Conservation (phyloP, 805 yeast genomes). For the Alloascoidea hylecoeti region DNA sequence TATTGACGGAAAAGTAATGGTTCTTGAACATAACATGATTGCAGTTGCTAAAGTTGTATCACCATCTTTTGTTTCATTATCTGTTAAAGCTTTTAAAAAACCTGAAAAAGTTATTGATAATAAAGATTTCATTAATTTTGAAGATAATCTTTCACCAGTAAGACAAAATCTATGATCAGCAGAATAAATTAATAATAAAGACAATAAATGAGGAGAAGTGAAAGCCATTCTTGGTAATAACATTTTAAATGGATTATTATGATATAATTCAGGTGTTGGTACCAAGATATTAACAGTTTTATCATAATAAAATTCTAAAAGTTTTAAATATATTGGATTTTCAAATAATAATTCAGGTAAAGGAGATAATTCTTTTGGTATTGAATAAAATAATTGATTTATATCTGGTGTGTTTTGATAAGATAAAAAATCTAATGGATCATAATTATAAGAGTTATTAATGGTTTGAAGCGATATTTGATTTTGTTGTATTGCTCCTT, state of each 20-base stretch:
- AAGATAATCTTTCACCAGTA: slow-evolving; percentile 8
- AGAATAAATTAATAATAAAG: slow-evolving; percentile 39
- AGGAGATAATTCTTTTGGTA: slow-evolving; percentile 25
- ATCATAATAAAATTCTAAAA: slow-evolving; percentile 48
- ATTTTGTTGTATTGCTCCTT: neutral
- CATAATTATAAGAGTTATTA: too few relatives aligned
- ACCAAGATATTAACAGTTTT: slow-evolving; percentile 48
- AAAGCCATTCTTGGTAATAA: slow-evolving; percentile 58
- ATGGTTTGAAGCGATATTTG: neutral
- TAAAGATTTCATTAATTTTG: slow-evolving; percentile 34
- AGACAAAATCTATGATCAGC: slow-evolving; percentile 22
- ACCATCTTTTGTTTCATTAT: slow-evolving; percentile 39
- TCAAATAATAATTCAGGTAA: slow-evolving; percentile 46
- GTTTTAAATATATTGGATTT: slow-evolving; percentile 44
- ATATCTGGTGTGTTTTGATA: too few relatives aligned
- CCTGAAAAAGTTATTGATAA: slow-evolving; percentile 44
- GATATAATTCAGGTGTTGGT: slow-evolving; percentile 47
- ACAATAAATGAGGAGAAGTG: slow-evolving; percentile 36
- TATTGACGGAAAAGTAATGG: slow-evolving; percentile 21
- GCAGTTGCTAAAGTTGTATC: slow-evolving; percentile 54
- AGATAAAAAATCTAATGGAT: too few relatives aligned
- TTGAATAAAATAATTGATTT: neutral
- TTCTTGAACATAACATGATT: slow-evolving; percentile 42
- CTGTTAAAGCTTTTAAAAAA: slow-evolving; percentile 32
- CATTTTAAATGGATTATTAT: slow-evolving; percentile 50